phyloP scores from a whole-genome alignment of 306 rosid genomes.

The Vigna hirtella region DNA sequence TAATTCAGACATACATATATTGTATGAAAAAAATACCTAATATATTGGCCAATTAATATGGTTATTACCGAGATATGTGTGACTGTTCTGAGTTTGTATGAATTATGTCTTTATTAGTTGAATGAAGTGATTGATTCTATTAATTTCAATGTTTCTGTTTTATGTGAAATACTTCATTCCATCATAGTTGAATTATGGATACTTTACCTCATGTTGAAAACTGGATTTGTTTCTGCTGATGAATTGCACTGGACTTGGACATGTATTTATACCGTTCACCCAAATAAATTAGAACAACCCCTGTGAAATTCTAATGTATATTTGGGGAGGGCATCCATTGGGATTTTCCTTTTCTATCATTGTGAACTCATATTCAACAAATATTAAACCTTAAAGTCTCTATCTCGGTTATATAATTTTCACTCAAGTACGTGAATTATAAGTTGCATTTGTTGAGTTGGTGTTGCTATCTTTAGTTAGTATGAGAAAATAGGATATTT shows the following conservation, averaged over 20 bases:
- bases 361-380: background rate
- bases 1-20: slow-evolving; percentile 30
- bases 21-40: slow-evolving; percentile 10
- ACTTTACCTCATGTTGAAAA: background rate
- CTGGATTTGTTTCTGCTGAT: slow-evolving; percentile 32
- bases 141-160: slow-evolving; percentile 32
- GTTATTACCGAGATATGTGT: slow-evolving; percentile 26
- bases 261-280: slow-evolving; percentile 17
- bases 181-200: slow-evolving; percentile 24
- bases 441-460: slow-evolving; percentile 25
- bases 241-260: slow-evolving; percentile 1
- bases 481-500: slow-evolving; percentile 19
- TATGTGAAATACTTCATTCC: slow-evolving; percentile 1
- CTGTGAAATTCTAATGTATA: slow-evolving; percentile 20
- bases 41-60: slow-evolving; percentile 23
- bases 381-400: slow-evolving; percentile 12
- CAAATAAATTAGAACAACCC: background rate
- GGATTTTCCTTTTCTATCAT: slow-evolving; percentile 2
- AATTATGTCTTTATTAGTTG: slow-evolving; percentile 21
- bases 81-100: slow-evolving; percentile 22
- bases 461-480: slow-evolving; percentile 30
- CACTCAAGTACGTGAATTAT: background rate
- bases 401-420: slow-evolving; percentile 30
- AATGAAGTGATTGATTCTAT: slow-evolving; percentile 16
- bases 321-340: slow-evolving; percentile 26